These are phyloP conservation scores for Cercospora canescens DNA, from an alignment of 2,329 filamentous ascomycete genomes.

Conservation along the genomic window DNA sequence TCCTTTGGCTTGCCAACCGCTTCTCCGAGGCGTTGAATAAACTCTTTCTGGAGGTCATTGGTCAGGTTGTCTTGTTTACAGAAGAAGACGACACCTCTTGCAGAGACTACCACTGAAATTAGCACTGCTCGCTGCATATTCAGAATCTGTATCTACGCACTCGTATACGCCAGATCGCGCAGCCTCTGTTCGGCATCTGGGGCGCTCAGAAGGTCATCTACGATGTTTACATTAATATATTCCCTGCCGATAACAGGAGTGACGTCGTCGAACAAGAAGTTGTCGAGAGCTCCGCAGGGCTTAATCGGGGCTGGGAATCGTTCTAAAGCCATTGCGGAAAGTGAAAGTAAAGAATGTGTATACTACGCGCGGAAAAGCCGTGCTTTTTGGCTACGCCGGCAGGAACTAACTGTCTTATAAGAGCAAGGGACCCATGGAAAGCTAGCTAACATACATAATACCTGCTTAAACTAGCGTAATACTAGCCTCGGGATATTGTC, in stretches of 20 bases:
- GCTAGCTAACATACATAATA: too few relatives aligned
- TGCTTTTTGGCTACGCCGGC: too few relatives aligned
- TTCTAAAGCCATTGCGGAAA: neutral
- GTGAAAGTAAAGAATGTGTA: too few relatives aligned
- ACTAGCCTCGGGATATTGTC: too few relatives aligned
- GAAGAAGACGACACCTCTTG: slow-evolving; percentile 70
- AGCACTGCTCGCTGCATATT: too few relatives aligned
- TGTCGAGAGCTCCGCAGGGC: slow-evolving; percentile 42
- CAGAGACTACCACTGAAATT: slow-evolving; percentile 63
- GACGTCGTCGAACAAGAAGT: slow-evolving; percentile 48
- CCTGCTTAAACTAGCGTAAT: too few relatives aligned
- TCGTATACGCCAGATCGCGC: slow-evolving; percentile 54
- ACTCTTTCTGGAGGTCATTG: slow-evolving; percentile 63
- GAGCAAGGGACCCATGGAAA: too few relatives aligned
- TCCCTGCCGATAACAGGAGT: slow-evolving; percentile 55
- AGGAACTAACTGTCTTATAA: too few relatives aligned
- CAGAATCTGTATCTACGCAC: too few relatives aligned
- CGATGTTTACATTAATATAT: slow-evolving; percentile 39
- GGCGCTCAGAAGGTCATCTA: slow-evolving; percentile 37
- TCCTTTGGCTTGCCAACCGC: slow-evolving; percentile 58
- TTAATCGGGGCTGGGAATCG: slow-evolving; percentile 34
- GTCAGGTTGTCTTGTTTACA: slow-evolving; percentile 60
- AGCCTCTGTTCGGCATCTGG: slow-evolving; percentile 41
- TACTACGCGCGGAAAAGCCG: too few relatives aligned
- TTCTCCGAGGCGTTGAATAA: slow-evolving; percentile 60